Conservation (phyloP, 2,329 filamentous ascomycete species). For the Meredithiella fracta region DNA sequence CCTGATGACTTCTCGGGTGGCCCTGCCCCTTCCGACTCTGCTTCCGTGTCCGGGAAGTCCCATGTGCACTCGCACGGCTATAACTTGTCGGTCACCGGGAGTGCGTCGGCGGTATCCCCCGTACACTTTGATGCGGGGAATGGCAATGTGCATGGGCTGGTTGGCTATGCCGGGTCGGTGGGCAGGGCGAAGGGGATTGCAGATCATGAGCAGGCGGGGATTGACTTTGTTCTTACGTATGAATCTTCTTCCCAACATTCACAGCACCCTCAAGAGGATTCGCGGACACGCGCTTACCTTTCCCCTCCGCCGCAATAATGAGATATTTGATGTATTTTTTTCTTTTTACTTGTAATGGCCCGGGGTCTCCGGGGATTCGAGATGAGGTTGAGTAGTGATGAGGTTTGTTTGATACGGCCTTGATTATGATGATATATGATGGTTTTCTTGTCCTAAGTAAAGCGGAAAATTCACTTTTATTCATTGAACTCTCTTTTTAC, state of each 20-base stretch:
- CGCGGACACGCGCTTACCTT: slow-evolving; percentile 33
- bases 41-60: slow-evolving; percentile 44
- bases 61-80: slow-evolving; percentile 33
- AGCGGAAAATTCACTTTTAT: neutral
- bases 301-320: slow-evolving; percentile 39
- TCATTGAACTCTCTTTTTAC: neutral
- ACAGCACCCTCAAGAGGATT: too few relatives aligned
- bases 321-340: neutral
- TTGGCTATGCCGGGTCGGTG: neutral
- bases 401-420: neutral
- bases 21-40: slow-evolving; percentile 20
- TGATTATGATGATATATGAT: neutral
- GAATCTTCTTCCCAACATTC: slow-evolving; percentile 33
- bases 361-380: neutral
- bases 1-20: neutral
- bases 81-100: slow-evolving; percentile 27
- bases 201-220: slow-evolving; percentile 68
- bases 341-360: neutral
- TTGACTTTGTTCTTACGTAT: slow-evolving; percentile 87
- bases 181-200: slow-evolving; percentile 20
- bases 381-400: neutral
- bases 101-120: slow-evolving; percentile 18
- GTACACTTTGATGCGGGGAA: slow-evolving; percentile 20
- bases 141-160: slow-evolving; percentile 17
- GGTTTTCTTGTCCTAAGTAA: neutral